These are phyloP conservation scores for Bipolaris victoriae DNA, from an alignment of 2,329 filamentous ascomycete genomes.

Conservation along the genomic window DNA sequence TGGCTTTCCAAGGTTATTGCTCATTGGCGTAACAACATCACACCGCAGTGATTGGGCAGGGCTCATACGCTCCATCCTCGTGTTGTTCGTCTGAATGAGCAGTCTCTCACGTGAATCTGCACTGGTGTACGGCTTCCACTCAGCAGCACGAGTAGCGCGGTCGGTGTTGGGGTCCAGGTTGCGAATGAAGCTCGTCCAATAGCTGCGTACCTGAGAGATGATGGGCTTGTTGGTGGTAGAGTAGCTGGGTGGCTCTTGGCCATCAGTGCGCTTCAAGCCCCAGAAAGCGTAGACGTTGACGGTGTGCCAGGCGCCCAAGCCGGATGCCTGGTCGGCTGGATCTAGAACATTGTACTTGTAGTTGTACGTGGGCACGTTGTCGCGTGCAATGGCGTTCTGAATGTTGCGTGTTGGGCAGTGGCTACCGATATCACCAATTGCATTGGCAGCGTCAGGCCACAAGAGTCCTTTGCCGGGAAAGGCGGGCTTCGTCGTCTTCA, in stretches of 20 bases:
- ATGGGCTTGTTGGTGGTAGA: slow-evolving; percentile 61
- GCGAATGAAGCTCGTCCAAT: slow-evolving; percentile 77
- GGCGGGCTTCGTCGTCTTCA: slow-evolving; percentile 48
- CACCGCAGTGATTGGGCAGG: slow-evolving; percentile 16
- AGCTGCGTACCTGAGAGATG: slow-evolving; percentile 68
- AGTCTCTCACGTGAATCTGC: slow-evolving; percentile 34
- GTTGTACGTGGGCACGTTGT: slow-evolving; percentile 62
- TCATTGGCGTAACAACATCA: slow-evolving; percentile 18
- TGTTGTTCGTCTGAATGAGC: slow-evolving; percentile 49
- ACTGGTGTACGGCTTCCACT: slow-evolving; percentile 58
- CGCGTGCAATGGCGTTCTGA: slow-evolving; percentile 50
- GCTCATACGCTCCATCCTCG: slow-evolving; percentile 49
- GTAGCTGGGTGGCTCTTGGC: slow-evolving; percentile 63
- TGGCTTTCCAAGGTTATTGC: slow-evolving; percentile 16
- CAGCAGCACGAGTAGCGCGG: slow-evolving; percentile 54
- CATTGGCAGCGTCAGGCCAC: slow-evolving; percentile 64
- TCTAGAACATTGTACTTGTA: slow-evolving; percentile 75
- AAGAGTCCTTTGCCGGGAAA: slow-evolving; percentile 60
- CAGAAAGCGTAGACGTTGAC: slow-evolving; percentile 71
- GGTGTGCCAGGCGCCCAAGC: slow-evolving; percentile 70
- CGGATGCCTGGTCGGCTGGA: slow-evolving; percentile 57
- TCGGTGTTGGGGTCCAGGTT: slow-evolving; percentile 68
- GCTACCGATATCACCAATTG: slow-evolving; percentile 70
- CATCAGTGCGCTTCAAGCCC: slow-evolving; percentile 63
- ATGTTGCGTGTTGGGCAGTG: slow-evolving; percentile 68